A percentile compares a stretch with the other conserved stretches of the same genome.
These are phyloP conservation scores for Begonia masoniana DNA, from an alignment of 306 rosid genomes.

Conservation along the genomic window DNA sequence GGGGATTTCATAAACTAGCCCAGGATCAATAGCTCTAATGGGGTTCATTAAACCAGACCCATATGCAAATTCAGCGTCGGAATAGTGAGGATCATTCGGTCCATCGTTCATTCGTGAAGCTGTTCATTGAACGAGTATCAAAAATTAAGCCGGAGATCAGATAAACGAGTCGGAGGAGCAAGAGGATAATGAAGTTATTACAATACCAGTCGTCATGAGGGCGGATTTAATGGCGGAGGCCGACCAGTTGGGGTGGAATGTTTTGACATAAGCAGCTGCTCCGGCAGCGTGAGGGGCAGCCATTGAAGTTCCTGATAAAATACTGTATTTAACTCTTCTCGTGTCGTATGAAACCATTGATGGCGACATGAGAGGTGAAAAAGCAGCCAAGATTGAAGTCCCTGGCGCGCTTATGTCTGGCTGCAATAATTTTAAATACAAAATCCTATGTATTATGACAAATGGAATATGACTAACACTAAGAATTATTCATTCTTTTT, in stretches of 20 bases:
- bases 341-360: neutral
- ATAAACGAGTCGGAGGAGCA: too few relatives aligned
- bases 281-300: too few relatives aligned
- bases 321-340: neutral
- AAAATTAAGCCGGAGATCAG: neutral
- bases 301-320: neutral
- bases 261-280: too few relatives aligned
- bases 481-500: too few relatives aligned
- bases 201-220: too few relatives aligned
- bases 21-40: constrained; percentile 12
- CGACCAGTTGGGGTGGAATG: too few relatives aligned
- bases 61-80: constrained; percentile 16
- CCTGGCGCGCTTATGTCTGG: neutral
- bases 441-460: too few relatives aligned
- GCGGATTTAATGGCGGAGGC: too few relatives aligned
- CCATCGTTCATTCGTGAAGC: neutral
- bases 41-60: constrained; percentile 29
- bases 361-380: neutral
- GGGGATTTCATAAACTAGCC: constrained; percentile 17
- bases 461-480: too few relatives aligned
- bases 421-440: too few relatives aligned
- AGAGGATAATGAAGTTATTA: too few relatives aligned
- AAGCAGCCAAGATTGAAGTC: neutral
- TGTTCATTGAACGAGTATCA: neutral
- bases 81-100: neutral